Evolutionary conservation across 208 protist species (phyloP).

Genomic region (Porcisia hertigi): DNA sequence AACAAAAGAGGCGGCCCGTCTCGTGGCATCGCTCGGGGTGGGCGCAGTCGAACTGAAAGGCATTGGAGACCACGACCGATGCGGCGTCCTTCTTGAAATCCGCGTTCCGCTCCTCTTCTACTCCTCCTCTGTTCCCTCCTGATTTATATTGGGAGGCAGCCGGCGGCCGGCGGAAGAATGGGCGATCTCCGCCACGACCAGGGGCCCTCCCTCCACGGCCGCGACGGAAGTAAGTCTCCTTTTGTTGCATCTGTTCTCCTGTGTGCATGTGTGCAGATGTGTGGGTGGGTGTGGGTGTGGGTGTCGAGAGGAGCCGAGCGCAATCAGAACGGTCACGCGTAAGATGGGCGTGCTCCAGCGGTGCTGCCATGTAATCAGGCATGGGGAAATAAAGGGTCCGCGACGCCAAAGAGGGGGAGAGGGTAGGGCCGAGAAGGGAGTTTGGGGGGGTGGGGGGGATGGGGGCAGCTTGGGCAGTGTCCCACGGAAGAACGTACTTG

Average conservation of each 20-base stretch:
- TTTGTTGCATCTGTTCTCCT: neutral
- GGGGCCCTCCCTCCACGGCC: neutral
- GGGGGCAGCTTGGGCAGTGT: neutral
- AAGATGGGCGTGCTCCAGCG: neutral
- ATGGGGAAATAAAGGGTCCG: neutral
- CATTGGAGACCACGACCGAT: slow-evolving; percentile 20
- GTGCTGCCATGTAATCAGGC: neutral
- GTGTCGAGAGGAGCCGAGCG: neutral
- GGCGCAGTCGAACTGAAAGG: slow-evolving; percentile 23
- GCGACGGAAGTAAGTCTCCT: too few relatives aligned
- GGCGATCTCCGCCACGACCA: neutral
- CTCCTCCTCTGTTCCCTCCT: neutral
- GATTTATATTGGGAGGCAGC: neutral
- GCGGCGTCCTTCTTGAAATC: slow-evolving; percentile 1
- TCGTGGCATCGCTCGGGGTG: slow-evolving; percentile 28
- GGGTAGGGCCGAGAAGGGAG: neutral
- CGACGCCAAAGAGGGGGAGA: neutral
- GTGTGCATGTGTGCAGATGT: slow-evolving; percentile 1
- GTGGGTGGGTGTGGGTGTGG: neutral
- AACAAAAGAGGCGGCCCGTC: slow-evolving; percentile 26
- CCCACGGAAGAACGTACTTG: too few relatives aligned
- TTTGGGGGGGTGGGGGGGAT: neutral
- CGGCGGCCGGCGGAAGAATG: neutral
- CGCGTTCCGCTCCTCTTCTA: neutral
- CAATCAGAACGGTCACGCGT: neutral